Evolutionary conservation across 192 early-diverging fungal species (phyloP), one percentile per base, ranked within the genome.

Genomic region (Mortierella claussenii): DNA sequence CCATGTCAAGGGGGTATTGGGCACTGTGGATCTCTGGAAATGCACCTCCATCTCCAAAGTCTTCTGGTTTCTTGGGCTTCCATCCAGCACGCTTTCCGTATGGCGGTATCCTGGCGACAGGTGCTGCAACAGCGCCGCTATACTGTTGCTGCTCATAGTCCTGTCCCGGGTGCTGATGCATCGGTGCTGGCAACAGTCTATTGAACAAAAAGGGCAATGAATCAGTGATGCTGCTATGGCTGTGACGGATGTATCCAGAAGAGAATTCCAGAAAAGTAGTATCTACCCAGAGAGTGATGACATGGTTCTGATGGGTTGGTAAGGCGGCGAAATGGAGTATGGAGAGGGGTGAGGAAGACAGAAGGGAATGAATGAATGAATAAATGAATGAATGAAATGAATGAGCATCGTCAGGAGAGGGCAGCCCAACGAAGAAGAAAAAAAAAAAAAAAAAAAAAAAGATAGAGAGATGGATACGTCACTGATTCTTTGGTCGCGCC

Each of bases 31-130:
- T 91, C 80, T 99, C 98, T 26, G 98, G 98, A 68, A 91, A 99
- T 1, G 98, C 95, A 32, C 98, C 98, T 33, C 98, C 98, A 82
- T 96, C 94, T 57, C 94, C 96, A 89, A 93, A 99, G 71, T 99
- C 96, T 48, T 90, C 87, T 24, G 82, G 69, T 17, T 86, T 89
- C 60, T 89, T 87, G 59, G 97, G 97, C 55, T 89, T 87, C 80
- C 88, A 98, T 33, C 87, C 90, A 43, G 82, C 37, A 46, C 97
- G 91, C 48, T 90, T 69, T 15, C 97, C 94, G 58, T 97, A 95
- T 21, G 90, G 85, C 6, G 97, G 97, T 30, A 76, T 76, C 53
- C 59, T 55, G 13, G 65, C 45, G 4, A 50, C 59, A 18, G 59
- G 64, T n/a, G 58, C 64, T 53, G 70, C 43, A 15, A 76, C 44